phyloP scores from a whole-genome alignment of 2,329 filamentous ascomycete genomes.

The Cadophora sp. region DNA sequence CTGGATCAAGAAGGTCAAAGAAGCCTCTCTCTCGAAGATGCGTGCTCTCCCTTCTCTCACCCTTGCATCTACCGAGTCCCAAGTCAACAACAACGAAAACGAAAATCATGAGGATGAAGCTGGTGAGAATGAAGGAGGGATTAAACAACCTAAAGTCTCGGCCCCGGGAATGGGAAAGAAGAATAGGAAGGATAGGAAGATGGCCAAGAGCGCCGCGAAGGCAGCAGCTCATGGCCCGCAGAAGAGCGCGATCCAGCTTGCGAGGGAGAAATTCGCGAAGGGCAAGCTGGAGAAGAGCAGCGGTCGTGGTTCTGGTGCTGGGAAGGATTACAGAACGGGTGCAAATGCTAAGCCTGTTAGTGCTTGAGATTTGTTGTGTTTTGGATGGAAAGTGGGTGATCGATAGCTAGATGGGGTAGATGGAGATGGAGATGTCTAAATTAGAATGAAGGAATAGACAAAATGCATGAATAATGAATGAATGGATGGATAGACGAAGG shows the following conservation, averaged over 20 bases:
- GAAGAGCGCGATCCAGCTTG: conserved; percentile 43
- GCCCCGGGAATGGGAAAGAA: conserved; percentile 15
- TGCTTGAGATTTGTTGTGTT: not conserved
- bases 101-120: not conserved
- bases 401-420: too few species aligned
- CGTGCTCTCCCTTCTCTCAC: not conserved
- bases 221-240: conserved; percentile 2
- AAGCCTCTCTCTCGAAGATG: conserved; percentile 9
- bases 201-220: not conserved
- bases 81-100: conserved; percentile 12
- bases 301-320: not conserved
- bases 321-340: conserved; percentile 27
- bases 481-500: not conserved
- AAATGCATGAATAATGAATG: not conserved
- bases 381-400: not conserved
- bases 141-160: conserved; percentile 11
- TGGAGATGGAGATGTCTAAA: not conserved
- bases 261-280: conserved; percentile 43
- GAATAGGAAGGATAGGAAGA: conserved; percentile 24
- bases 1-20: conserved; percentile 67
- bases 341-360: conserved; percentile 27
- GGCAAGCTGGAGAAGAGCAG: conserved; percentile 31
- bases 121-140: conserved; percentile 27
- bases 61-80: not conserved
- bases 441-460: not conserved